Evolutionary conservation across 257 asterid genomes (phyloP), one percentile per base, ranked within the genome.

Genomic region (Scutellaria galericulata): DNA sequence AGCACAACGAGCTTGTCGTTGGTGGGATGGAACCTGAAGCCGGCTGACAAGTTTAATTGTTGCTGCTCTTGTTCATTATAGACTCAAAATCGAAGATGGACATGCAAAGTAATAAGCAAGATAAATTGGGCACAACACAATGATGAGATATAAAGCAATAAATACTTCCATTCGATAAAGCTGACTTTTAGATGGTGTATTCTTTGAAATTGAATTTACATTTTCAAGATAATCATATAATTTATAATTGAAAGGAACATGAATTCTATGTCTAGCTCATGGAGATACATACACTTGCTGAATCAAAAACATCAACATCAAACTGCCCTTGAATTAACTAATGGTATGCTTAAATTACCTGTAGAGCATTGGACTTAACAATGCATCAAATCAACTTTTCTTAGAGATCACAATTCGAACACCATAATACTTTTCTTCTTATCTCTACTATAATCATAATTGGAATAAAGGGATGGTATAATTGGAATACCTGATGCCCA

Each of bases 61-160:
- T 18, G 18, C 18, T 18, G 18, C 18, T 18, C 18, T 18, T 18
- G 18, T 87, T 89, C 90, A 85, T 75, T 75, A 94, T 94, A 69
- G 96, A 85, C 79, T 85, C 86, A 80, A 94, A 94, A 79, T 94
- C 95, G 81, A 94, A 94, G 46, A 94, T 94, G 75, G 97, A 83
- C 93, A 97, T 94, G 86, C 46, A 54, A 81, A 75, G 69, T 72
- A 67, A 72, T 53, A 24, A 65, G 50, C 50, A 77, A 75, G 71
- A 37, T 15, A 62, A 45, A 74, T 52, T 71, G 64, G 62, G 45
- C 80, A 66, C 35, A 75, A 9, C 58, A 45, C 46, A 72, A 51
- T 7, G 57, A 74, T 58, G 53, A 64, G 44, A 70, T 64, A 62
- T 14, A 45, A 9, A 56, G 24, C 46, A 37, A 65, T 8, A 71